Evolutionary conservation across 2,329 filamentous ascomycete species (phyloP).

Genomic region (Claviceps sp.): DNA sequence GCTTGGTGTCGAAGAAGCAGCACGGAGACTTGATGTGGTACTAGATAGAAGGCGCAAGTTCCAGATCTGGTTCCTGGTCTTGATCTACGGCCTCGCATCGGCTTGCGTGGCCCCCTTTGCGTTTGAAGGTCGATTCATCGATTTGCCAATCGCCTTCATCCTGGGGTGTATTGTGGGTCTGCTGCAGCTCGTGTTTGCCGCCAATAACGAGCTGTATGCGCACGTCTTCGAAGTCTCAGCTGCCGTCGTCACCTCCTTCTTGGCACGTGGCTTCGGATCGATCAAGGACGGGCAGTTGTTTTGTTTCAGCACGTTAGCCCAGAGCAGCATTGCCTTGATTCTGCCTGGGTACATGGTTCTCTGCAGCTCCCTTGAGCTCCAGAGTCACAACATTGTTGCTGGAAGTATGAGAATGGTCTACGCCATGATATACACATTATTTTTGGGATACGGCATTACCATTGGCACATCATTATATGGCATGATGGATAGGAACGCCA

Average conservation of each 20-base stretch:
- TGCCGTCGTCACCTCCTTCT: constrained; percentile 52
- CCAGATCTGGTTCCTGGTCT: constrained; percentile 40
- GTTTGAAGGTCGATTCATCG: constrained; percentile 63
- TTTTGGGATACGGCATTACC: constrained; percentile 62
- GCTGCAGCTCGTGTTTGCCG: constrained; percentile 61
- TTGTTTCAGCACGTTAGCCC: constrained; percentile 58
- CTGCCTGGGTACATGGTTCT: constrained; percentile 44
- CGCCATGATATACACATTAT: constrained; percentile 61
- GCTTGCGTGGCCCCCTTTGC: constrained; percentile 67
- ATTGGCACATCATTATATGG: constrained; percentile 55
- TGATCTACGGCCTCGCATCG: constrained; percentile 63
- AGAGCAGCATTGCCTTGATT: constrained; percentile 64
- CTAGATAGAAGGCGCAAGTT: constrained; percentile 33
- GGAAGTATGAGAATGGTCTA: constrained; percentile 66
- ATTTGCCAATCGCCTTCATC: constrained; percentile 63
- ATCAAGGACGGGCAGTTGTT: constrained; percentile 45
- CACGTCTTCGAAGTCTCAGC: constrained; percentile 40
- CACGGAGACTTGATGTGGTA: constrained; percentile 43
- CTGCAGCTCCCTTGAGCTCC: constrained; percentile 47
- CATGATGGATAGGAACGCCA: constrained; percentile 43
- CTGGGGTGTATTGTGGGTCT: constrained; percentile 62
- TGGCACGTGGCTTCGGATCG: constrained; percentile 56
- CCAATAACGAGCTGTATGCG: constrained; percentile 56
- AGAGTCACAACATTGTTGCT: constrained; percentile 56
- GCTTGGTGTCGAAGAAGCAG: constrained; percentile 60